Conservation (phyloP, 2,329 filamentous ascomycete genomes). For the Pseudogymnoascus sp. region DNA sequence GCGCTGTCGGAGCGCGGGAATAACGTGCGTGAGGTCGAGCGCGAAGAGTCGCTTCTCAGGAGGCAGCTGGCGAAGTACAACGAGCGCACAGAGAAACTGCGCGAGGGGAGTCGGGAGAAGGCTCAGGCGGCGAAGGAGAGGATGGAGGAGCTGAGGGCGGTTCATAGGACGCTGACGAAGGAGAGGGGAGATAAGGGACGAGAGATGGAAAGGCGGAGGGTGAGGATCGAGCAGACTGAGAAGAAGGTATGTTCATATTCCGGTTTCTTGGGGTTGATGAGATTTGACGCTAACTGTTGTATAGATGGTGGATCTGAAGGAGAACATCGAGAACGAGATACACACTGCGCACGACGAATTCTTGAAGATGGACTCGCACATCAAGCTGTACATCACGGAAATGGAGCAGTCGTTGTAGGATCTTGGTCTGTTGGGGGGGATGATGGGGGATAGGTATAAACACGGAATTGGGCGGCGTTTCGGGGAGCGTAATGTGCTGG, state of each 20-base stretch:
- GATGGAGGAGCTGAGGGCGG: conserved; percentile 79
- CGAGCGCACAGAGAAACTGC: conserved; percentile 75
- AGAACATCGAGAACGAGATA: conserved; percentile 93
- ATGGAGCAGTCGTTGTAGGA: conserved; percentile 76
- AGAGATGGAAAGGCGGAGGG: conserved; percentile 83
- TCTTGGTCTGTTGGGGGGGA: background rate
- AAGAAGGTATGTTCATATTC: conserved; percentile 65
- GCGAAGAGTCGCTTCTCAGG: conserved; percentile 73
- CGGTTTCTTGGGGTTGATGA: background rate
- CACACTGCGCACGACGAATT: conserved; percentile 88
- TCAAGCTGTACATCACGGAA: conserved; percentile 95
- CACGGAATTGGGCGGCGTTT: background rate
- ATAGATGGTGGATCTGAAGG: conserved; percentile 94
- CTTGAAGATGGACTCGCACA: conserved; percentile 93
- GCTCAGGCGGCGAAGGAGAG: conserved; percentile 71
- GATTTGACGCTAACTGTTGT: conserved; percentile 23
- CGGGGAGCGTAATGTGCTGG: background rate
- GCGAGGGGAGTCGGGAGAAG: conserved; percentile 72
- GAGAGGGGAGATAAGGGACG: conserved; percentile 80
- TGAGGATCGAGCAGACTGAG: conserved; percentile 96
- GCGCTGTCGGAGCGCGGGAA: conserved; percentile 80
- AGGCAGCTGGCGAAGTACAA: conserved; percentile 79
- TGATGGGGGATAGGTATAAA: background rate
- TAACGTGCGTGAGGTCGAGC: conserved; percentile 83
- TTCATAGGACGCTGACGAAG: conserved; percentile 73